Evolutionary conservation across 495 filamentous ascomycete genomes (phyloP).

Genomic region (Cladorrhinum samala): DNA sequence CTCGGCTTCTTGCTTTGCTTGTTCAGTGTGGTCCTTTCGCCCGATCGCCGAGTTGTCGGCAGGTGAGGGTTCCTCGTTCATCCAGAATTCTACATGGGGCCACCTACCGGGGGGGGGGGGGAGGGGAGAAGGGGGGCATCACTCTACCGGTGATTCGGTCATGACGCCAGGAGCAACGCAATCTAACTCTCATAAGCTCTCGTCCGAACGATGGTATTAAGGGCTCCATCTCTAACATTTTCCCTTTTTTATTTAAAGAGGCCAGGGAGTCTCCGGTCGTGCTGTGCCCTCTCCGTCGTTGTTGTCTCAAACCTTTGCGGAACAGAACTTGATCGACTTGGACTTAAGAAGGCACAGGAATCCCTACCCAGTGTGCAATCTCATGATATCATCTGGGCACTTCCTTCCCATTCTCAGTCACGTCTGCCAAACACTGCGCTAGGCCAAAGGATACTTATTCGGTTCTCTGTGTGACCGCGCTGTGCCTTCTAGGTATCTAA

Average conservation of each 20-base stretch:
- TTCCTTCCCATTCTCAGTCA: constrained; percentile 5
- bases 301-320: constrained; percentile 33
- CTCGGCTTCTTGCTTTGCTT: constrained; percentile 31
- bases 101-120: constrained; percentile 9
- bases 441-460: constrained; percentile 7
- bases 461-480: constrained; percentile 20
- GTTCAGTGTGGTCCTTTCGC: constrained; percentile 28
- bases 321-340: constrained; percentile 15
- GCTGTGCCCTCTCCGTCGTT: constrained; percentile 24
- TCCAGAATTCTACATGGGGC: constrained; percentile 24
- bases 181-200: constrained; percentile 20
- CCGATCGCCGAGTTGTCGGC: constrained; percentile 19
- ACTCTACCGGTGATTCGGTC: constrained; percentile 12
- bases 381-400: not conserved
- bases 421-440: not conserved
- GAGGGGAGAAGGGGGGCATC: not conserved
- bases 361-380: constrained; percentile 12
- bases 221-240: constrained; percentile 12
- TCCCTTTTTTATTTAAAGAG: constrained; percentile 21
- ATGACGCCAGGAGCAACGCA: constrained; percentile 14
- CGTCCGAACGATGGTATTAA: constrained; percentile 16
- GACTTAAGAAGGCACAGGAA: constrained; percentile 26
- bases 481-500: constrained; percentile 11
- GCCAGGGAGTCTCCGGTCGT: constrained; percentile 19
- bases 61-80: constrained; percentile 3